Base-by-base conservation (phyloP, 2,329 filamentous ascomycete genomes). In the Arthrobotrys conoides region DNA sequence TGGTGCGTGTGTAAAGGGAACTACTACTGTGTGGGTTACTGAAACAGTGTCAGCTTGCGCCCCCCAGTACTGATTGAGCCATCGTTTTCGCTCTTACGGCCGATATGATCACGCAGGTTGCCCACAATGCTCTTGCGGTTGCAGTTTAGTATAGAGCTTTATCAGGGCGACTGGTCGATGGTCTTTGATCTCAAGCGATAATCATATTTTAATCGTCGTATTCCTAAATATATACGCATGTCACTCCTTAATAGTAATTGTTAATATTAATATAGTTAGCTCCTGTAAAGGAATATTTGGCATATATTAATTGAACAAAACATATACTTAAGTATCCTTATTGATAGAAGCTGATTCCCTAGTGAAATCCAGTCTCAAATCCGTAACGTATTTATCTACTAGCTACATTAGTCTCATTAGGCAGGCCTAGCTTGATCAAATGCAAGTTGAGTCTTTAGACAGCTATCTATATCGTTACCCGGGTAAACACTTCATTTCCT, bases 1-100 rank as follows among this genome's bases (percentile, higher is more conserved):
- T 38, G 30, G n/a, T 59, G 53, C 14, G 16, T 41, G 38, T 10
- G 27, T 33, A 6, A 72, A 72, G 57, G 69, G 44, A 33, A 57
- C 57, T 18, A 41, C 41, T 10, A 72, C 69, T 5, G 69, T 72
- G 6, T 72, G 69, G 69, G 69, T 72, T 48, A 72, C 69, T 10
- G 69, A 72, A 36, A 65, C 59, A 10, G 49, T 72, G 10, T 1
- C 9, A 14, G 68, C 57, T 10, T 71, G 68, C 9, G 36, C 51
- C 8, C 30, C 68, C 8, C 59, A 55, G n/a, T 46, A 41, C 22
- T 64, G 16, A 30, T 64, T 30, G 6, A 20, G n/a, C n/a, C n/a
- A 30, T 20, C 33, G 9, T 9, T 18, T 18, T n/a, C 20, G 1
- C 3, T 18, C 12, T 16, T 27, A 27, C 12, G 48, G 22, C 48